Base-by-base conservation (phyloP, 2,329 filamentous ascomycete species). In the Epichloe glyceriae region DNA sequence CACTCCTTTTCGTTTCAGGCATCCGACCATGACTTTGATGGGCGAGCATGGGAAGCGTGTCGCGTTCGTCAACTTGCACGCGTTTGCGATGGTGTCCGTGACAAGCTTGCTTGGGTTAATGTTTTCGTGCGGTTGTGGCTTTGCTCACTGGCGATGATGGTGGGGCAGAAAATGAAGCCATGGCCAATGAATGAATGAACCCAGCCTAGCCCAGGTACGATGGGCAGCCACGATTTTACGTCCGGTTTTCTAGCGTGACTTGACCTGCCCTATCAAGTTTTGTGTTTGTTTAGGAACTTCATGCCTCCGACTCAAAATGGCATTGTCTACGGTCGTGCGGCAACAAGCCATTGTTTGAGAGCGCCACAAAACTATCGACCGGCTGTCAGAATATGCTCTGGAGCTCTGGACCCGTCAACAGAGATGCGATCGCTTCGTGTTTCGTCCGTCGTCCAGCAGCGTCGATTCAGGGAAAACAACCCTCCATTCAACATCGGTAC, bases 1-100 rank as follows among this genome's bases (percentile, higher is more conserved):
- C 30, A 34, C 19, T 49, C 45, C 51, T 50, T 63, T 67, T 22
- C 65, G 57, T 53, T 67, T 68, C 4, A 22, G 39, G 19, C 56
- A 51, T 20, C 40, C 48, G 5, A 53, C 38, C 65, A 67, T 67
- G 50, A 11, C 15, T n/a, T n/a, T 30, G 37, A 19, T 2, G n/a
- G 2, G 26, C 26, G 20, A 34, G n/a, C 34, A 37, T 40, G 33
- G 46, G 19, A 12, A 22, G 10, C 20, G 19, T 22, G 35, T 50
- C 34, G 50, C 39, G 45, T 19, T 33, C 19, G 35, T 30, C 35
- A 22, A n/a, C 17, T 37, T 33, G 11, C 26, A 20, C 39, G 41
- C 38, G 50, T 47, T 12, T 50, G 34, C 17, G 41, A 50, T 45
- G 40, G 6, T 34, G 6, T 35, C 15, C 6, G 22, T 35, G 6